phyloP scores from a whole-genome alignment of 768 basidiomycete genomes.

The Termitomyces sp. region DNA sequence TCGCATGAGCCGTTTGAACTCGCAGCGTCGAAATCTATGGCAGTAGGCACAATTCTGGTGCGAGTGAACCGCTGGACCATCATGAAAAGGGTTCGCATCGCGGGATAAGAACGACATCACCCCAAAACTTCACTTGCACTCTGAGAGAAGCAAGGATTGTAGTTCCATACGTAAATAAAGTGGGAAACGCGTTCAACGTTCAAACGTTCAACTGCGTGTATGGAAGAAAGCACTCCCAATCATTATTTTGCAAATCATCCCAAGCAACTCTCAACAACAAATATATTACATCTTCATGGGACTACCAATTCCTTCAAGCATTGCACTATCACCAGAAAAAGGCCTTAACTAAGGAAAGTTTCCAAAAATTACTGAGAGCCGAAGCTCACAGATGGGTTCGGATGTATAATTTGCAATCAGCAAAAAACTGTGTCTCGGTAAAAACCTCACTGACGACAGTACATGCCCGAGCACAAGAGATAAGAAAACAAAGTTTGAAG shows the following conservation, averaged over 20 bases:
- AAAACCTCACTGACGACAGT: slow-evolving; percentile 94
- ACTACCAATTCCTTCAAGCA: neutral
- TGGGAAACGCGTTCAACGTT: neutral
- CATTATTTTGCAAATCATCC: no score
- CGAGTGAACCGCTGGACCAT: neutral
- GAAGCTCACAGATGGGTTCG: slow-evolving; percentile 89
- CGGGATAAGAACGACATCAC: neutral
- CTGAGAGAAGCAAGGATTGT: neutral
- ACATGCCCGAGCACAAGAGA: slow-evolving; percentile 96
- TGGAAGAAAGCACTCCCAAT: no score
- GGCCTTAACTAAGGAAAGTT: slow-evolving; percentile 21
- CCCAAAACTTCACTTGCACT: neutral
- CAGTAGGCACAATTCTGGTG: slow-evolving; percentile 3
- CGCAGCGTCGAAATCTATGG: slow-evolving; percentile 1
- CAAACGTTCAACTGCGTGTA: no score
- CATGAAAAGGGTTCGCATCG: slow-evolving; percentile 2
- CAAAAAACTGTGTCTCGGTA: slow-evolving; percentile 95
- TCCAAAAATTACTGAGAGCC: slow-evolving; percentile 92
- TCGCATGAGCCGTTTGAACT: neutral
- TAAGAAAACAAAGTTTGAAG: slow-evolving; percentile 26
- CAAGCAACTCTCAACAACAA: no score
- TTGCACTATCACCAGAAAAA: neutral
- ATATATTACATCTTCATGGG: no score
- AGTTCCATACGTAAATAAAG: no score
- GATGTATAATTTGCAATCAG: slow-evolving; percentile 98